Base-by-base conservation (phyloP, 805 yeast species). In the Metschnikowia borealis region DNA sequence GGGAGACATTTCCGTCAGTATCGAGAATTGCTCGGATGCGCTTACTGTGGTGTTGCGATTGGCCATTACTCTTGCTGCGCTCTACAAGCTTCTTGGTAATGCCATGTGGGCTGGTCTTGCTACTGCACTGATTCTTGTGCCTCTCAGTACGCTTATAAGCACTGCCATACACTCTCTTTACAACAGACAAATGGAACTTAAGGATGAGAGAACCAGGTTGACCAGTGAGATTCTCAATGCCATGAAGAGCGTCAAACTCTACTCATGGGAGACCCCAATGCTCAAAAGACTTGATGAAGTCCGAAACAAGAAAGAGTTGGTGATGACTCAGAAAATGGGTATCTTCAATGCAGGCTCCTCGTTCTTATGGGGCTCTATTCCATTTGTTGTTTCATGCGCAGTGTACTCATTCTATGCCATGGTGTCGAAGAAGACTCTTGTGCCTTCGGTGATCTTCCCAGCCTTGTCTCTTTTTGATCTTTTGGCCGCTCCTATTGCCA, bases 211-310 rank as follows among this genome's bases (percentile, higher is more conserved):
- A 67, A 78, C 84, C 2, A 74, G 79, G 15, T 66, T 77, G 18
- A 79, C 82, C n/a, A 73, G 79, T 15, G 91, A 85, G 57, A 71
- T 85, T 11, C 62, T 85, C 45, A 72, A 74, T 36, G 75, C 83
- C 31, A 81, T 84, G 45, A 85, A 84, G 59, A 76, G 83, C 47
- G 80, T 85, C 56, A 85, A 85, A 58, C 66, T 85, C 26, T 85
- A 83, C 58, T 81, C 87, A 0, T 84, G 88, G 86, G 91, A 85
- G 61, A 67, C 69, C 33, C 85, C 89, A 23, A 81, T 84, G 82
- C 58, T 81, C 35, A 67, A 70, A 18, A 78, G 77, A 53, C 64
- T 85, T 11, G 58, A 69, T 10, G 76, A 74, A 50, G 73, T 80
- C 29, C 76, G 90, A 70, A 82, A 84, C 56, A 75, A 77, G 48